A percentile compares a stretch with the other conserved stretches of the same genome.
Conservation (phyloP, 805 yeast species). For the Barnettozyma siamensis region DNA sequence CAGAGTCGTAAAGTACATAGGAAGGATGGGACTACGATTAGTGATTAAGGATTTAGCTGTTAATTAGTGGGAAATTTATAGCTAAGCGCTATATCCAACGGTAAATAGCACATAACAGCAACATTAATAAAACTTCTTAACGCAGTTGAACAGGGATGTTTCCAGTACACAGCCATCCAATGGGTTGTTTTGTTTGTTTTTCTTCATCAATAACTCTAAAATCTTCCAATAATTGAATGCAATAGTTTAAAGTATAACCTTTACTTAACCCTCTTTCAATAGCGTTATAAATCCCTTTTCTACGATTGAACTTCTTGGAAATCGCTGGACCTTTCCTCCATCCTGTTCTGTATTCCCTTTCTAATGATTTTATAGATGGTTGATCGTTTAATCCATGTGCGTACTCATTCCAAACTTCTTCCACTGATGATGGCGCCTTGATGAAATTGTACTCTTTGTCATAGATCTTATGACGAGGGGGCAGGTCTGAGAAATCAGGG, state of each 20-base stretch:
- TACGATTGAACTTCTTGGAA: conserved; percentile 45
- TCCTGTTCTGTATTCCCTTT: conserved; percentile 41
- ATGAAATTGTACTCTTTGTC: conserved; percentile 32
- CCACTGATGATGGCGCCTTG: conserved; percentile 40
- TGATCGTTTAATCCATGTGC: conserved; percentile 45
- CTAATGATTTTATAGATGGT: conserved; percentile 46
- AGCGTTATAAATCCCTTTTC: conserved; percentile 50
- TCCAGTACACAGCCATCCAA: conserved; percentile 39
- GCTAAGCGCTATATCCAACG: too few relatives aligned
- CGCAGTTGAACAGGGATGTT: conserved; percentile 30
- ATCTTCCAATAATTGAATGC: conserved; percentile 43
- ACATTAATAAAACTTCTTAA: neutral
- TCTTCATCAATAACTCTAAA: conserved; percentile 36
- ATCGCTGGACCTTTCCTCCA: conserved; percentile 55
- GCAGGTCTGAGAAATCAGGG: conserved; percentile 1
- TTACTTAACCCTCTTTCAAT: conserved; percentile 43
- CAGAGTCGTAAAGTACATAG: too few relatives aligned
- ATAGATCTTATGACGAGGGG: conserved; percentile 24
- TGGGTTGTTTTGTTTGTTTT: conserved; percentile 37
- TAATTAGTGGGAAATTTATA: too few relatives aligned
- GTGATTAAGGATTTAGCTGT: too few relatives aligned
- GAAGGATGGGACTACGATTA: too few relatives aligned
- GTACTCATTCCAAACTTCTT: conserved; percentile 54
- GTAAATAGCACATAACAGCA: too few relatives aligned
- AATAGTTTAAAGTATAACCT: conserved; percentile 38